Conservation (phyloP, 306 rosid genomes). For the Corylus avellana region DNA sequence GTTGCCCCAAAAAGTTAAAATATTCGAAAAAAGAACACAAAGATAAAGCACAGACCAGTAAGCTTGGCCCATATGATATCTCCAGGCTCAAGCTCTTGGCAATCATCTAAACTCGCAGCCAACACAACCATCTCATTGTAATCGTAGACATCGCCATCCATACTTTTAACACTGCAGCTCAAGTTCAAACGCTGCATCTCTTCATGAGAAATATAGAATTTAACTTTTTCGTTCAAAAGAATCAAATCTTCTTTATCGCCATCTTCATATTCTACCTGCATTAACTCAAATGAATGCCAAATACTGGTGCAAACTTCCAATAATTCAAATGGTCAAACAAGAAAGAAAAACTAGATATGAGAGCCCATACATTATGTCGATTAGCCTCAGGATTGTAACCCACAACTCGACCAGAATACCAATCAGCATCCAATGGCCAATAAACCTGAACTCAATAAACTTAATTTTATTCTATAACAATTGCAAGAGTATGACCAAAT, state of each 20-base stretch:
- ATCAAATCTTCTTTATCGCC: slow-evolving; percentile 71
- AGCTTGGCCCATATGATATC: slow-evolving; percentile 98
- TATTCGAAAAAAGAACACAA: background rate
- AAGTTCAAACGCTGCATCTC: slow-evolving; percentile 78
- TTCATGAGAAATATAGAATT: slow-evolving; percentile 72
- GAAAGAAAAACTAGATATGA: background rate
- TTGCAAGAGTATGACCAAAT: slow-evolving; percentile 19
- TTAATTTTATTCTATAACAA: slow-evolving; percentile 12
- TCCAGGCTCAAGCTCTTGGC: slow-evolving; percentile 83
- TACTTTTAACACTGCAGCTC: slow-evolving; percentile 51
- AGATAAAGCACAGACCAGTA: slow-evolving; percentile 68
- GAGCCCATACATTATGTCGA: slow-evolving; percentile 68
- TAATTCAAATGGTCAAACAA: slow-evolving; percentile 14
- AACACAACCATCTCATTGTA: slow-evolving; percentile 86
- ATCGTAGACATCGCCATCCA: slow-evolving; percentile 65
- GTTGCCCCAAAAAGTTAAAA: background rate
- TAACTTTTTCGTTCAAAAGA: slow-evolving; percentile 73
- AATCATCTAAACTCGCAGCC: slow-evolving; percentile 93
- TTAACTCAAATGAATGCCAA: slow-evolving; percentile 11
- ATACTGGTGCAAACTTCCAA: slow-evolving; percentile 6
- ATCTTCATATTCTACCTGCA: slow-evolving; percentile 86
- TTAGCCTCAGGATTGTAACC: slow-evolving; percentile 55
- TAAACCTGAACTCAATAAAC: slow-evolving; percentile 63
- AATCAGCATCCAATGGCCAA: slow-evolving; percentile 92
- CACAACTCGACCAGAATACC: slow-evolving; percentile 66